Conservation (phyloP, 306 rosid species). For the Quercus glauca region DNA sequence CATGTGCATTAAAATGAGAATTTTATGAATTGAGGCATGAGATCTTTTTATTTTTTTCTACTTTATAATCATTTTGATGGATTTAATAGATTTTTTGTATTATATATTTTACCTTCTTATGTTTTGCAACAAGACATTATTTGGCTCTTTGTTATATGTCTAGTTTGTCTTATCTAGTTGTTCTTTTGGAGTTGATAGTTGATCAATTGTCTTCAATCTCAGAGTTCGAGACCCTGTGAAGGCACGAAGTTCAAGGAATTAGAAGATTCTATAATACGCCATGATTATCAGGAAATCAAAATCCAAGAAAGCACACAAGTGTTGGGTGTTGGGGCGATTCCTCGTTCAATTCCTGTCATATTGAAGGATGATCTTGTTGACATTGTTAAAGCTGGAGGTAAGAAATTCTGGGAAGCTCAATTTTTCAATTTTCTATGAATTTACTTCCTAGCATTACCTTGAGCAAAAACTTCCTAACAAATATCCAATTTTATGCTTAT, state of each 20-base stretch:
- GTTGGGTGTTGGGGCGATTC: slow-evolving; percentile 90
- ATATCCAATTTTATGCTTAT: neutral
- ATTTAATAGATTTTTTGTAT: neutral
- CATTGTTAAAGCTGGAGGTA: slow-evolving; percentile 97
- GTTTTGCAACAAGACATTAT: neutral
- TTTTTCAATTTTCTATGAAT: slow-evolving; percentile 3
- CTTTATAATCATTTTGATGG: neutral
- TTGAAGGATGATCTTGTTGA: slow-evolving; percentile 93
- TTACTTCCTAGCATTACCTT: neutral
- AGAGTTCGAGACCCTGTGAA: slow-evolving; percentile 65
- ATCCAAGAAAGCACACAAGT: slow-evolving; percentile 90
- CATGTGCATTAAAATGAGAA: neutral
- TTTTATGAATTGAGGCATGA: neutral
- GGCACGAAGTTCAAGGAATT: slow-evolving; percentile 67
- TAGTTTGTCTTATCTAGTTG: neutral
- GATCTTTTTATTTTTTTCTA: neutral
- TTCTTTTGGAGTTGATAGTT: slow-evolving; percentile 8
- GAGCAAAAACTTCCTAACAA: neutral
- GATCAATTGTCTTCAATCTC: slow-evolving; percentile 29
- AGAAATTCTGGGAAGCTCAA: slow-evolving; percentile 7
- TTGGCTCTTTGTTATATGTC: neutral
- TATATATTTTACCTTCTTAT: neutral
- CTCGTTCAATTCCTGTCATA: slow-evolving; percentile 86
- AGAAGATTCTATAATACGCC: slow-evolving; percentile 79
- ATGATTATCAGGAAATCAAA: slow-evolving; percentile 96